Evolutionary conservation across 2,329 filamentous ascomycete genomes (phyloP), one percentile per base, ranked within the genome.

Genomic region (Bisporella sp.): DNA sequence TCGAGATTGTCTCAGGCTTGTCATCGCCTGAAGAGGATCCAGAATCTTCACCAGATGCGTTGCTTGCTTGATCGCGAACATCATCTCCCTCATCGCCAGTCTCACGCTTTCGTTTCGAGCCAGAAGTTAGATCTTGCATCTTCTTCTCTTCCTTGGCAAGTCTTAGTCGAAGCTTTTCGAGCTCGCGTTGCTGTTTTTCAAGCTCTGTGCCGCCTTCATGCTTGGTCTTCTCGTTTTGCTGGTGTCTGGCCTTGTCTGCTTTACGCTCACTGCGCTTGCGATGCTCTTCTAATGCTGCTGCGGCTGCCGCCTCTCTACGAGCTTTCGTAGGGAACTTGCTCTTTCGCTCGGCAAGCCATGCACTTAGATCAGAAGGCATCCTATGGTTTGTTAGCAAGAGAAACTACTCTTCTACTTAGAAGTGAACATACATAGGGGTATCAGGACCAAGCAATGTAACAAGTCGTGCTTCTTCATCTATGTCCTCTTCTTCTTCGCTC

Each of bases 331-430:
- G 92, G 65, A 81, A 97, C 47, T 85, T 84, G 57, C 81, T 85
- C 64, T 78, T 85, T 52, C 92, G 82, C 66, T 96, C 89, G 46
- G 82, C 82, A 55, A 95, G 81, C 82, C 89, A 97, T 5, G 81
- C 79, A 29, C 81, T 78, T 49, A 96, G 76, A 62, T 96, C 90
- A 52, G 79, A 79, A 12, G 75, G 65, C 45, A 65, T 45, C 53
- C 65, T 67, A 59, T 77, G 35, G 29, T 45, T 41, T 31, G 56
- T 59, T 66, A 69, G 51, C 62, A 61, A 64, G 49, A 65, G 59
- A 52, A 57, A 55, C 55, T 58, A 60, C 60, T 58, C 55, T 61
- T 54, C 55, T 47, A 54, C 45, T 50, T 30, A 47, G 48, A 50
- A 54, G 50, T 47, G 52, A 60, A 66, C 65, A 58, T 67, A 66